phyloP scores from a whole-genome alignment of 2,329 filamentous ascomycete species.

The Chaetoscypha palmicola region DNA sequence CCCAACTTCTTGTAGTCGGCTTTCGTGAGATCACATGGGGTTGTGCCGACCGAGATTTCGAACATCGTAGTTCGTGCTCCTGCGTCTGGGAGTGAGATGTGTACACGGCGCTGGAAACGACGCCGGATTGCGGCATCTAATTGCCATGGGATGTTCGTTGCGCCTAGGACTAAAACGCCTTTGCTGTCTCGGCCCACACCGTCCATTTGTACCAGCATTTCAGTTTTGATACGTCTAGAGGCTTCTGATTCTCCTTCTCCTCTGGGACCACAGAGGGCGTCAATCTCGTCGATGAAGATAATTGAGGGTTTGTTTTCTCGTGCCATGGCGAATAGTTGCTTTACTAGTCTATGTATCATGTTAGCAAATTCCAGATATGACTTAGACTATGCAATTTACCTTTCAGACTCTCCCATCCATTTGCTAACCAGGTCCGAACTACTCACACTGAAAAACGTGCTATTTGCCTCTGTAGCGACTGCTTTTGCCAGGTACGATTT shows the following conservation, averaged over 20 bases:
- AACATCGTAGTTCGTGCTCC: conserved; percentile 76
- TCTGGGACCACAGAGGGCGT: conserved; percentile 88
- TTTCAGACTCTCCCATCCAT: conserved; percentile 99
- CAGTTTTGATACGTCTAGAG: conserved; percentile 94
- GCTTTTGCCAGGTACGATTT: conserved; percentile 98
- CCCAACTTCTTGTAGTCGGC: conserved; percentile 77
- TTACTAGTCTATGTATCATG: conserved; percentile 54
- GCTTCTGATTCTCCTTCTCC: conserved; percentile 96
- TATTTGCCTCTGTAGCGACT: conserved; percentile 96
- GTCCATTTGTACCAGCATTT: conserved; percentile 98
- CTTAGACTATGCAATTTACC: conserved; percentile 45
- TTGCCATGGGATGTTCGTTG: conserved; percentile 99
- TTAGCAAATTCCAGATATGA: background rate
- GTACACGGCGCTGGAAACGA: conserved; percentile 91
- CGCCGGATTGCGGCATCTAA: conserved; percentile 91
- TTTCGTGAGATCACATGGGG: conserved; percentile 73
- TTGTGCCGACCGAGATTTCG: conserved; percentile 87
- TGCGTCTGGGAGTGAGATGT: conserved; percentile 85
- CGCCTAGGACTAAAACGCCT: conserved; percentile 88
- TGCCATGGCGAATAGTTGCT: conserved; percentile 95
- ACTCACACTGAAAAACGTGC: conserved; percentile 97
- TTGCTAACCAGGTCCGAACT: conserved; percentile 97
- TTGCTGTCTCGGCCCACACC: conserved; percentile 94
- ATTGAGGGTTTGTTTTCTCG: conserved; percentile 97
- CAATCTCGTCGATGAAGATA: conserved; percentile 98